Evolutionary conservation across 140 eudicot genomes (phyloP).

Genomic region (Flaveria floridana): DNA sequence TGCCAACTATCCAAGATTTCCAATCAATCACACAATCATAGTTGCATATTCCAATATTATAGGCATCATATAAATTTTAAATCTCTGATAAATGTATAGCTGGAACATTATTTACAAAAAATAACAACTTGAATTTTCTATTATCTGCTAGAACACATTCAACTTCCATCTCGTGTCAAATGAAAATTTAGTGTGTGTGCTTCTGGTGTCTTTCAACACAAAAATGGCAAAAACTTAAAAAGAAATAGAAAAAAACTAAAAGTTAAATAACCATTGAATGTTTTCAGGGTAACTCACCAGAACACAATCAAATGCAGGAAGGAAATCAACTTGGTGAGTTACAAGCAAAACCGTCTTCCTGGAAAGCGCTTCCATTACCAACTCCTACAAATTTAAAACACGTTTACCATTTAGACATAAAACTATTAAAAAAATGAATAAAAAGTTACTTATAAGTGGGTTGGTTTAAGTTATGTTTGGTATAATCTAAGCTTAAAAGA

Average conservation of each 20-base stretch:
- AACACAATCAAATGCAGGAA: constrained; percentile 86
- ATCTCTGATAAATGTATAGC: no score
- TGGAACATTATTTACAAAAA: neutral
- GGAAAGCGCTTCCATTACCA: constrained; percentile 85
- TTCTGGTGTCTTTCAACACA: neutral
- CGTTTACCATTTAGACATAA: constrained; percentile 7
- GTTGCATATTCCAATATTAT: neutral
- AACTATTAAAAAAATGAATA: constrained; percentile 1
- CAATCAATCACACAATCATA: neutral
- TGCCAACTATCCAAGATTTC: neutral
- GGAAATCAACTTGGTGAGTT: constrained; percentile 99
- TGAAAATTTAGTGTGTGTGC: neutral
- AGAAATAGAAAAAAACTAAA: neutral
- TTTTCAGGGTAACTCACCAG: constrained; percentile 49
- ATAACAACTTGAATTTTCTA: neutral
- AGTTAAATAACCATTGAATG: neutral
- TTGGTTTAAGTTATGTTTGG: neutral
- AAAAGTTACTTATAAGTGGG: neutral
- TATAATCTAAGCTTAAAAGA: neutral
- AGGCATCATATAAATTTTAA: neutral
- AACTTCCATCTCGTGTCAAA: neutral
- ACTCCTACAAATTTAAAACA: constrained; percentile 56
- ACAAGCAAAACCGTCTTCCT: constrained; percentile 86
- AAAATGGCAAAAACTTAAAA: neutral
- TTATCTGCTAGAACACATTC: neutral